phyloP scores from a whole-genome alignment of 805 yeast species.

The Ogataea corticis region DNA sequence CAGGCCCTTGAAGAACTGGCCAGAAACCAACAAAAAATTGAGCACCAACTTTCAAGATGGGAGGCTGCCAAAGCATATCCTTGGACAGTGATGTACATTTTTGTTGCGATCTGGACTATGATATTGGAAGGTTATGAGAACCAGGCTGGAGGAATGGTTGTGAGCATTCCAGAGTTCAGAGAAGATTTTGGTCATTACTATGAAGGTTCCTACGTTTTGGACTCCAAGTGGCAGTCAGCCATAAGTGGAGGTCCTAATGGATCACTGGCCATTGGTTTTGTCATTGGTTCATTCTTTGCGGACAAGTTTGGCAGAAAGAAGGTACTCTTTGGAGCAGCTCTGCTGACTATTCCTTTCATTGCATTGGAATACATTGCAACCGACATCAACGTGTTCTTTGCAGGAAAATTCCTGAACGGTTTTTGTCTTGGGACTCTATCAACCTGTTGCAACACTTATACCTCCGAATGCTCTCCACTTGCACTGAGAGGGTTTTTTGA shows the following conservation, averaged over 20 bases:
- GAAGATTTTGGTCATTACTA: constrained; percentile 36
- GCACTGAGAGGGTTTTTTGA: constrained; percentile 45
- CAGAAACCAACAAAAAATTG: constrained; percentile 8
- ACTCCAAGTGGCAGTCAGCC: constrained; percentile 47
- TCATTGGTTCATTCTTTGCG: constrained; percentile 35
- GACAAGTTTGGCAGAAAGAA: constrained; percentile 40
- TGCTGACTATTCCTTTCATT: constrained; percentile 36
- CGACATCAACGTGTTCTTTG: constrained; percentile 37
- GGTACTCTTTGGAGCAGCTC: constrained; percentile 33
- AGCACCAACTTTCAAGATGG: constrained; percentile 15
- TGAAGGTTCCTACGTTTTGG: constrained; percentile 34
- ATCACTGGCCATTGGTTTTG: constrained; percentile 38
- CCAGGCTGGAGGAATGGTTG: constrained; percentile 41
- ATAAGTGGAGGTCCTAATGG: constrained; percentile 34
- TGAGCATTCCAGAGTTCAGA: constrained; percentile 39
- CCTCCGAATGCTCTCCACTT: constrained; percentile 51
- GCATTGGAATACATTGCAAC: constrained; percentile 43
- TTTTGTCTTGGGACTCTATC: constrained; percentile 45
- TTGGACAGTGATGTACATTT: constrained; percentile 38
- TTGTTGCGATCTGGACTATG: constrained; percentile 36
- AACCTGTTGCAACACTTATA: constrained; percentile 41
- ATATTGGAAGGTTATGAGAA: constrained; percentile 43
- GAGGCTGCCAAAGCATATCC: constrained; percentile 41
- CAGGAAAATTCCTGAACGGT: constrained; percentile 44
- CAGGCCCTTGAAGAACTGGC: constrained; percentile 5